Conservation (phyloP, 805 yeast genomes). For the Candida nitratophila region DNA sequence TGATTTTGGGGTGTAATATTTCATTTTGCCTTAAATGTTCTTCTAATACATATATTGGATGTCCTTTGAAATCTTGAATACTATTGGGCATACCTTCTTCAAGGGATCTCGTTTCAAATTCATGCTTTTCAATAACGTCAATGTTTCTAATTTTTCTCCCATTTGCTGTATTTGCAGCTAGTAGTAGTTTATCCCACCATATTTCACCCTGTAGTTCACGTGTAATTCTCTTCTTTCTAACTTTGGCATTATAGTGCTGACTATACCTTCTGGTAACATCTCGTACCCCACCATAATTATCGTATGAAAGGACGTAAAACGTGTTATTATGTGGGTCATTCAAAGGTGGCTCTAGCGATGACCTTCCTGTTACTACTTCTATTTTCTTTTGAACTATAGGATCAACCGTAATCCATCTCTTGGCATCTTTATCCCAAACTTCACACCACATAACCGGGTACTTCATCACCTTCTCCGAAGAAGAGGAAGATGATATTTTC, state of each 20-base stretch:
- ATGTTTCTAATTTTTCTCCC: conserved; percentile 20
- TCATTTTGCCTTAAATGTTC: conserved; percentile 69
- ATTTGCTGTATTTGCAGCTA: conserved; percentile 21
- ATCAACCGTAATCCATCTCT: conserved; percentile 82
- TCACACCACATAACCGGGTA: conserved; percentile 91
- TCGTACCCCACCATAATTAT: conserved; percentile 51
- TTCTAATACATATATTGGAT: conserved; percentile 80
- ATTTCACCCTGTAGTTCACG: conserved; percentile 44
- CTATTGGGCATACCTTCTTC: conserved; percentile 86
- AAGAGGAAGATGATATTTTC: conserved; percentile 3
- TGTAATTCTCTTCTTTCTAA: conserved; percentile 65
- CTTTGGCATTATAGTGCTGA: conserved; percentile 61
- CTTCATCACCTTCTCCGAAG: conserved; percentile 3
- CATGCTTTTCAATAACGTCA: conserved; percentile 53
- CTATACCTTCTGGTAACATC: conserved; percentile 88
- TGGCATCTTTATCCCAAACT: conserved; percentile 73
- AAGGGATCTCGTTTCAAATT: conserved; percentile 52
- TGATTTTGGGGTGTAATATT: conserved; percentile 56
- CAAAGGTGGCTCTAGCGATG: conserved; percentile 57
- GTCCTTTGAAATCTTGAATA: conserved; percentile 75
- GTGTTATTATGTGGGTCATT: conserved; percentile 51
- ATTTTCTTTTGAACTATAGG: conserved; percentile 60
- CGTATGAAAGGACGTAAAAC: conserved; percentile 74
- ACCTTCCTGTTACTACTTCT: conserved; percentile 49
- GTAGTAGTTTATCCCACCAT: conserved; percentile 55